phyloP scores from a whole-genome alignment of 129 eudicot genomes.

The Escallonia herrerae region DNA sequence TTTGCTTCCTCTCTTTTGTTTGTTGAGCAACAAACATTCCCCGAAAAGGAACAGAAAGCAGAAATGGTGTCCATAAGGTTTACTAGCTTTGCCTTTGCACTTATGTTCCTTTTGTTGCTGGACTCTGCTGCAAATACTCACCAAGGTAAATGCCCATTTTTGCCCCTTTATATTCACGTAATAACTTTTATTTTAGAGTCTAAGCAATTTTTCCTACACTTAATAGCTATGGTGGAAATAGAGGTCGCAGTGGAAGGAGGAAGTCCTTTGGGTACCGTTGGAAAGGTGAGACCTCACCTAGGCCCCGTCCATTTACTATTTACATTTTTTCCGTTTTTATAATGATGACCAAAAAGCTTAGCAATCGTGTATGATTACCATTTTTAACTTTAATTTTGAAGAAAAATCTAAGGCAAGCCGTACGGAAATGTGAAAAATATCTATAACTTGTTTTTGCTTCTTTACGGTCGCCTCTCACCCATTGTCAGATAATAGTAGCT shows the following conservation, averaged over 20 bases:
- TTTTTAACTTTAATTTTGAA: too few relatives aligned
- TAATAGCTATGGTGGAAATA: slow-evolving; percentile 17
- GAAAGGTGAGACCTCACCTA: slow-evolving; percentile 18
- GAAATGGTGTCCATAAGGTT: slow-evolving; percentile 31
- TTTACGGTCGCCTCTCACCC: too few relatives aligned
- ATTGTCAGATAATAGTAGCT: too few relatives aligned
- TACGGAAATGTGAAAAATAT: too few relatives aligned
- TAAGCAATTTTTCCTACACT: background rate
- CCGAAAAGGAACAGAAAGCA: slow-evolving; percentile 5
- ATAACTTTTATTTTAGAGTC: background rate
- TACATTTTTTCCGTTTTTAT: background rate
- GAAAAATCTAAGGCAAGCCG: too few relatives aligned
- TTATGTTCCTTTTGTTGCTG: slow-evolving; percentile 25
- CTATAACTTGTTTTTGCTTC: too few relatives aligned
- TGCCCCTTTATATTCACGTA: background rate
- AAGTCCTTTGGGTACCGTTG: slow-evolving; percentile 1
- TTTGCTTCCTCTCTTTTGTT: slow-evolving; percentile 9
- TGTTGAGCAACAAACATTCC: background rate
- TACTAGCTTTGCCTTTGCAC: slow-evolving; percentile 25
- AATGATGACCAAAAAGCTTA: too few relatives aligned
- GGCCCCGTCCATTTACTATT: background rate
- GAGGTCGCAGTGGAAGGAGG: slow-evolving; percentile 8
- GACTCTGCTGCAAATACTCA: slow-evolving; percentile 27
- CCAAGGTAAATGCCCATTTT: slow-evolving; percentile 22
- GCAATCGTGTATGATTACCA: too few relatives aligned